Base-by-base conservation (phyloP, 23 red algal genomes). In the Gracilaria vermiculophylla region DNA sequence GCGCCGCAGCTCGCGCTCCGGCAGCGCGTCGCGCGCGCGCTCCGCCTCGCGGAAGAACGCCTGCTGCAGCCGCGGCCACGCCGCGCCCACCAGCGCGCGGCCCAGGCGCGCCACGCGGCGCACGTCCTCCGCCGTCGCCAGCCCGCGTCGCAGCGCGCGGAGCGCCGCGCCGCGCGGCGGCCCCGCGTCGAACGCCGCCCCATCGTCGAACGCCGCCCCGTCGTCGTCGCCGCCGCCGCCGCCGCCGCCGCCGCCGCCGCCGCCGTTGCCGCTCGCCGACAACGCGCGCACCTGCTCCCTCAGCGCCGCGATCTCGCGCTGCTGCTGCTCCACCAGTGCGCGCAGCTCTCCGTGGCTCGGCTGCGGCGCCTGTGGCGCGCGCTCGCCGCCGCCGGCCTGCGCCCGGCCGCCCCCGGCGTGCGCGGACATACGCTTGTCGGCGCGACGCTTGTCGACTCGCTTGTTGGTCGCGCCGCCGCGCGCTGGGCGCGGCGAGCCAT, bases 21-120 rank as follows among this genome's bases (percentile, higher is more conserved):
- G 80, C 53, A 91, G 42, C 39, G 48, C 53, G 19, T 77, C 78
- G 12, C 78, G 74, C 33, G 83, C 90, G 14, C 12, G n/a, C 14
- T 80, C 53, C 21, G 94, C 78, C 43, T 86, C 74, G 1, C 74
- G 43, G 56, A 78, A 94, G 40, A 98, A 98, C 14, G 27, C 28
- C 5, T 50, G 29, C 42, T 90, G 80, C 17, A 98, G 58, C 14
- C 74, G 56, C 49, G 73, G 52, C 91, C 91, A 98, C 4, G 55
- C 29, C 27, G 17, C 48, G 4, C 76, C 76, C 2, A 79, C 53
- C 1, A 79, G 17, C 20, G 55, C n/a, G 7, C 42, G 19, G 76
- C 76, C 55, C 19, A 79, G 34, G 0, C 5, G 20, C 3, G 20
- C 28, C 10, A 79, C 53, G 1, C 29, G 34, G 14, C 53, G 76